phyloP scores from a whole-genome alignment of 331 rosid species.

The Telfairia occidentalis region DNA sequence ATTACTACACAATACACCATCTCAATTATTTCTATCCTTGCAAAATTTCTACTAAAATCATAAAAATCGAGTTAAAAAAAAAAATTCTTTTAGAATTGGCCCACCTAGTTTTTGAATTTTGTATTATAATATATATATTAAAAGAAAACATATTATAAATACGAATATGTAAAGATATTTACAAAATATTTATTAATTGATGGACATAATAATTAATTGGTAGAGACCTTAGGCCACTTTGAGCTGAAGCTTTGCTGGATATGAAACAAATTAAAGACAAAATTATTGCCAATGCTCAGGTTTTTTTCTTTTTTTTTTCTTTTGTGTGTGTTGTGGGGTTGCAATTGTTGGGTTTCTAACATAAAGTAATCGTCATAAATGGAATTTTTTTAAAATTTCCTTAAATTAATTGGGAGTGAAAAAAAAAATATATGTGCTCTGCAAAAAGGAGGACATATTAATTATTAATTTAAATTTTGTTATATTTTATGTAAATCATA shows the following conservation, averaged over 20 bases:
- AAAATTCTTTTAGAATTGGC: no score
- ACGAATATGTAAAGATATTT: neutral
- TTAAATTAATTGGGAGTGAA: neutral
- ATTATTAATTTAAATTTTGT: neutral
- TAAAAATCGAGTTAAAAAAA: no score
- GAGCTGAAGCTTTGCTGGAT: neutral
- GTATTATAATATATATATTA: neutral
- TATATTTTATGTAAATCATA: no score
- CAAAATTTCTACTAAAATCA: no score
- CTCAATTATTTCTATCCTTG: no score
- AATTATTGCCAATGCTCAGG: neutral
- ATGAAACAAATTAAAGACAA: conserved; percentile 1
- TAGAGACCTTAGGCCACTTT: neutral
- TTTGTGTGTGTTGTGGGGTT: neutral
- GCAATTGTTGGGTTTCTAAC: neutral
- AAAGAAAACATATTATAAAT: no score
- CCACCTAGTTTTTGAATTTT: neutral
- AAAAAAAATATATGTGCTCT: neutral
- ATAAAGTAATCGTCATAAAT: neutral
- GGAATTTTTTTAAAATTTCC: neutral
- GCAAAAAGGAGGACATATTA: neutral
- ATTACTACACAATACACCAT: no score
- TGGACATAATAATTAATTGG: conserved; percentile 1
- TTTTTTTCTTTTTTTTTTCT: neutral
- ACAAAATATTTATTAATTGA: neutral